Evolutionary conservation across 2,329 filamentous ascomycete species (phyloP).

Genomic region (Ascochyta clinopodiicola): DNA sequence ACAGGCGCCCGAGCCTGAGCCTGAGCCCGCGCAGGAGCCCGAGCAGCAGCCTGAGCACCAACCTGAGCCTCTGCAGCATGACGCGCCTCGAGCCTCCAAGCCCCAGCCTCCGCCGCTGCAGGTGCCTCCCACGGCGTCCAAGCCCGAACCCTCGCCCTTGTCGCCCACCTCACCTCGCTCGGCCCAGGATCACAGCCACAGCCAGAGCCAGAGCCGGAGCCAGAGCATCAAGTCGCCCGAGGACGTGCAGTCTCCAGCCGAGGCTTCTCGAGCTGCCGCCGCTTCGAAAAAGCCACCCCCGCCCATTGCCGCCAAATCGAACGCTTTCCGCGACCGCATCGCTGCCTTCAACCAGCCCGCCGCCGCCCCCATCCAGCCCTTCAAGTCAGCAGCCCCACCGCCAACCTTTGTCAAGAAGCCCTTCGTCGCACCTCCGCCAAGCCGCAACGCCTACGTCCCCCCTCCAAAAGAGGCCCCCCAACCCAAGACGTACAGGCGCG

Average conservation of each 20-base stretch:
- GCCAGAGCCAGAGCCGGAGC: slow-evolving; percentile 3
- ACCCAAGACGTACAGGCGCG: slow-evolving; percentile 80
- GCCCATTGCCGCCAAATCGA: slow-evolving; percentile 76
- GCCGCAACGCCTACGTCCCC: slow-evolving; percentile 87
- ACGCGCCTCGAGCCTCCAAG: slow-evolving; percentile 46
- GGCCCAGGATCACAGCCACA: slow-evolving; percentile 7
- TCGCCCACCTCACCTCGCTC: slow-evolving; percentile 41
- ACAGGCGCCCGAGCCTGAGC: slow-evolving; percentile 31
- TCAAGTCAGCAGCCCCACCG: slow-evolving; percentile 71
- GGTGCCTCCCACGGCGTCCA: slow-evolving; percentile 30
- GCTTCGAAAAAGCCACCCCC: slow-evolving; percentile 67
- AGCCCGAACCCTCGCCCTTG: slow-evolving; percentile 29
- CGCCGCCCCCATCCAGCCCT: slow-evolving; percentile 85
- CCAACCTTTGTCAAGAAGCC: slow-evolving; percentile 91
- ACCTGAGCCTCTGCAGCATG: slow-evolving; percentile 22
- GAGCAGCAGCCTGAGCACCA: slow-evolving; percentile 26
- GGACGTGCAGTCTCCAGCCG: slow-evolving; percentile 33
- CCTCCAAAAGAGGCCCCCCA: slow-evolving; percentile 76
- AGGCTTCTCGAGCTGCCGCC: slow-evolving; percentile 50
- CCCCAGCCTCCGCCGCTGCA: slow-evolving; percentile 47
- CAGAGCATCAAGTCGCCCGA: slow-evolving; percentile 30
- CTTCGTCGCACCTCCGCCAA: slow-evolving; percentile 93
- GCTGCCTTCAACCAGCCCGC: slow-evolving; percentile 94
- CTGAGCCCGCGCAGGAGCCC: slow-evolving; percentile 18
- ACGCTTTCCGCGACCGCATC: slow-evolving; percentile 92